Evolutionary conservation across 495 filamentous ascomycete species (phyloP).

Genomic region (Podospora pseudocomata): DNA sequence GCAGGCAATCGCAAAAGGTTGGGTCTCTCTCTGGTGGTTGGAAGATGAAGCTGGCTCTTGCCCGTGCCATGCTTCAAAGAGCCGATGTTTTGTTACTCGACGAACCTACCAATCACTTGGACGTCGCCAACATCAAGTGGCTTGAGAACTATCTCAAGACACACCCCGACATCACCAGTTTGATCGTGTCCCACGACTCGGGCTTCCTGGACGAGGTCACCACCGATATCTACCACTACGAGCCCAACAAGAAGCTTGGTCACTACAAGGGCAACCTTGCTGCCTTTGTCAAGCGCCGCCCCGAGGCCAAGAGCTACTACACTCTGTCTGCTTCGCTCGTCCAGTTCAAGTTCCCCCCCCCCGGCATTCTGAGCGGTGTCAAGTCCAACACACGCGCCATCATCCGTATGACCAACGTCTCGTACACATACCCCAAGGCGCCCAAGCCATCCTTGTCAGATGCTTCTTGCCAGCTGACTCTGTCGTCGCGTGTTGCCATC

Average conservation of each 20-base stretch:
- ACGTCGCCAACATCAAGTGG: conserved; percentile 95
- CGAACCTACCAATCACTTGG: conserved; percentile 98
- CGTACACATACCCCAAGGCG: conserved; percentile 84
- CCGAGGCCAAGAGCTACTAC: conserved; percentile 99
- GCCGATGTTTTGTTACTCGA: conserved; percentile 94
- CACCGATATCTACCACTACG: conserved; percentile 99
- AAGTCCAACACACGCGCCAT: conserved; percentile 92
- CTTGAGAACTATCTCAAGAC: conserved; percentile 90
- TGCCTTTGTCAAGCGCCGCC: conserved; percentile 84
- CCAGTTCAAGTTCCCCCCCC: conserved; percentile 96
- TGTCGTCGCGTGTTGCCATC: conserved; percentile 91
- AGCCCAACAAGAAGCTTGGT: conserved; percentile 87
- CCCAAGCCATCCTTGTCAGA: conserved; percentile 82
- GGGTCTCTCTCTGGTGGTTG: conserved; percentile 97
- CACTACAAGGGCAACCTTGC: conserved; percentile 94
- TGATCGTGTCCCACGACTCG: conserved; percentile 98
- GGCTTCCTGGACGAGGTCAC: conserved; percentile 95
- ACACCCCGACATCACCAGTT: conserved; percentile 92
- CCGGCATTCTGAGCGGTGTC: conserved; percentile 90
- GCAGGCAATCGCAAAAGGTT: conserved; percentile 79
- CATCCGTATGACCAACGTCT: conserved; percentile 87
- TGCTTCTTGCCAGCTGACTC: conserved; percentile 77
- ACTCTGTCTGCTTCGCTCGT: conserved; percentile 85
- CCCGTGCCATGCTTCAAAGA: conserved; percentile 92
- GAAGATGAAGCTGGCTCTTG: conserved; percentile 99